phyloP scores from a whole-genome alignment of 2,329 filamentous ascomycete genomes.

The Dendrostoma leiphaemia region DNA sequence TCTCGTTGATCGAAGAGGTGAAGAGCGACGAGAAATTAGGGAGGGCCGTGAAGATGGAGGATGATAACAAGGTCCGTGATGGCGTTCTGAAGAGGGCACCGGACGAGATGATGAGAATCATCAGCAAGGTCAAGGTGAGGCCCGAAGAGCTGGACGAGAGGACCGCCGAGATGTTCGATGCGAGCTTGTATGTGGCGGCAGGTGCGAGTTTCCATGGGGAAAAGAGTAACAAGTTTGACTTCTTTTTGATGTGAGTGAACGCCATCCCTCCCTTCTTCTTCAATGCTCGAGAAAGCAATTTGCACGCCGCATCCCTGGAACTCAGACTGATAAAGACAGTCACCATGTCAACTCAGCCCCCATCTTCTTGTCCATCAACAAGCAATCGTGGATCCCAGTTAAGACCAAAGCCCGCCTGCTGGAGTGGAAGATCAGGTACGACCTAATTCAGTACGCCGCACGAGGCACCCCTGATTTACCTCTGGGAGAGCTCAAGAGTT shows the following conservation, averaged over 20 bases:
- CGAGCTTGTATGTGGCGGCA: slow-evolving; percentile 47
- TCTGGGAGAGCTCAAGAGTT: slow-evolving; percentile 56
- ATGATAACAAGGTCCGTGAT: slow-evolving; percentile 65
- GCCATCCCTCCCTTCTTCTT: not conserved
- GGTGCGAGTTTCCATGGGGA: slow-evolving; percentile 60
- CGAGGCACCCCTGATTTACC: slow-evolving; percentile 61
- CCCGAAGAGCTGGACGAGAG: slow-evolving; percentile 55
- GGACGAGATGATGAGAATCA: slow-evolving; percentile 61
- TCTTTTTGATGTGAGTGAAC: slow-evolving; percentile 60
- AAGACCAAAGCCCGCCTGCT: slow-evolving; percentile 67
- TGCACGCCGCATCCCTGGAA: too few species aligned
- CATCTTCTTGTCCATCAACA: slow-evolving; percentile 71
- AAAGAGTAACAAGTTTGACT: slow-evolving; percentile 74
- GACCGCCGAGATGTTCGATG: slow-evolving; percentile 67
- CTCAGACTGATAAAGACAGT: slow-evolving; percentile 31
- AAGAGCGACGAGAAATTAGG: slow-evolving; percentile 55
- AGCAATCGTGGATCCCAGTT: slow-evolving; percentile 57
- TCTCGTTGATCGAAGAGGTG: slow-evolving; percentile 61
- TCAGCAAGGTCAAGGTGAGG: slow-evolving; percentile 55
- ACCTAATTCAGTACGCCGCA: slow-evolving; percentile 72
- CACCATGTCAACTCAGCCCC: slow-evolving; percentile 71
- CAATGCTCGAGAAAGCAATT: not conserved
- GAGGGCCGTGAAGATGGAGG: slow-evolving; percentile 44
- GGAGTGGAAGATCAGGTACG: slow-evolving; percentile 77
- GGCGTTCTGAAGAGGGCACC: slow-evolving; percentile 64